These are phyloP conservation scores for Royoungia palumana DNA, from an alignment of 768 basidiomycete genomes.

Conservation along the genomic window DNA sequence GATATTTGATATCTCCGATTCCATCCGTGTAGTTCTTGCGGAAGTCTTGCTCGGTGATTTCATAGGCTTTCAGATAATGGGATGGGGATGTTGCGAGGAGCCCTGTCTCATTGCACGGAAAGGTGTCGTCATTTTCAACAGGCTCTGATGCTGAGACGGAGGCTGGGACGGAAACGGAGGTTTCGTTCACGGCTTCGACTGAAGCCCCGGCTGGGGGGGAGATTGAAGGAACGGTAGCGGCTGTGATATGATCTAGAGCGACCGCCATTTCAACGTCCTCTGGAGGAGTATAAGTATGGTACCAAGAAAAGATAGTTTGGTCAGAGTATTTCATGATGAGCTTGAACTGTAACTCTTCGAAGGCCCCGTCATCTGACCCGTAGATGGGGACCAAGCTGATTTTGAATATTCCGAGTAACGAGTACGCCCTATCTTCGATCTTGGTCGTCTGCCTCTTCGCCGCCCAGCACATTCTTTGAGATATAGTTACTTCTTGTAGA, in stretches of 20 bases:
- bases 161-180: background rate
- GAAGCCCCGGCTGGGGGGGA: no score
- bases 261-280: constrained; percentile 15
- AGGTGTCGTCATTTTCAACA: background rate
- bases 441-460: constrained; percentile 19
- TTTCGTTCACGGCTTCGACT: no score
- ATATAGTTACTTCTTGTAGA: constrained; percentile 13
- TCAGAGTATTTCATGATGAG: constrained; percentile 21
- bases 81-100: constrained; percentile 24
- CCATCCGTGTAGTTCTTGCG: constrained; percentile 16
- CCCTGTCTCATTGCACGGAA: constrained; percentile 14
- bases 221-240: no score
- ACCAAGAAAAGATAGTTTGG: constrained; percentile 30
- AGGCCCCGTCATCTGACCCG: constrained; percentile 24
- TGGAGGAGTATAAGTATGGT: background rate
- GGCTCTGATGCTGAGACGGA: background rate
- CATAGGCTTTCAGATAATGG: constrained; percentile 17
- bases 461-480: constrained; percentile 30
- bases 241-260: background rate
- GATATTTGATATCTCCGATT: constrained; percentile 12
- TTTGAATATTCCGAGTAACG: constrained; percentile 26
- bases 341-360: constrained; percentile 23
- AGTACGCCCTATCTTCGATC: constrained; percentile 31
- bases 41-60: constrained; percentile 21
- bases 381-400: constrained; percentile 22